These are phyloP conservation scores for Amanita phalloides DNA, from an alignment of 768 basidiomycete genomes.

Conservation along the genomic window DNA sequence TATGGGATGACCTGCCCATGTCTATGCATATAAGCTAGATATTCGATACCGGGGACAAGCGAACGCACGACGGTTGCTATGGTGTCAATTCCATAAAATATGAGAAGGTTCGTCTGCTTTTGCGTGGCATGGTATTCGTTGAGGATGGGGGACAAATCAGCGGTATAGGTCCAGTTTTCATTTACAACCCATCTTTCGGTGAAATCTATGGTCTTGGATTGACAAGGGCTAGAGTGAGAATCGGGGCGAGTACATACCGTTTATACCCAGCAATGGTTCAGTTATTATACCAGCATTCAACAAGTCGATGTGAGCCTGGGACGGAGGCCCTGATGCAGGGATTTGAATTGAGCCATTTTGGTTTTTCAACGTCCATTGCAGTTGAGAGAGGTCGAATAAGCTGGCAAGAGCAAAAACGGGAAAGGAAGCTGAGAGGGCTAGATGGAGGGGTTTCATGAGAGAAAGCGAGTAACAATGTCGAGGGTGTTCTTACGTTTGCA, in stretches of 20 bases:
- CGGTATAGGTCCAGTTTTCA: slow-evolving; percentile 52
- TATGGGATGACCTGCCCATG: slow-evolving; percentile 36
- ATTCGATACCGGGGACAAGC: background rate
- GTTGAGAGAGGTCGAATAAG: slow-evolving; percentile 30
- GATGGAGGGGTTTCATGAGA: background rate
- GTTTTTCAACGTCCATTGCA: slow-evolving; percentile 44
- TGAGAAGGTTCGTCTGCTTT: slow-evolving; percentile 26
- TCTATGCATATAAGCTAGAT: slow-evolving; percentile 18
- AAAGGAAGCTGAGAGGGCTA: background rate
- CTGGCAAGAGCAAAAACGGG: background rate
- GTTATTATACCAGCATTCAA: slow-evolving; percentile 40
- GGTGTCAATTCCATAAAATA: slow-evolving; percentile 50
- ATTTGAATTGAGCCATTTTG: slow-evolving; percentile 43
- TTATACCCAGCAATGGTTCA: slow-evolving; percentile 41
- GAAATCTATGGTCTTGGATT: slow-evolving; percentile 25
- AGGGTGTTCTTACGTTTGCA: too few species aligned
- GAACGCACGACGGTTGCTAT: slow-evolving; percentile 40
- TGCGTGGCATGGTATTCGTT: slow-evolving; percentile 11
- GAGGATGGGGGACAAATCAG: slow-evolving; percentile 36
- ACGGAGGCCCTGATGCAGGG: slow-evolving; percentile 39
- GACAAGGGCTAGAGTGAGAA: background rate
- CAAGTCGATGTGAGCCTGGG: slow-evolving; percentile 45
- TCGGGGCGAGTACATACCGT: slow-evolving; percentile 24
- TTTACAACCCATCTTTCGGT: slow-evolving; percentile 44
- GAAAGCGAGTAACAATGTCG: too few species aligned